Base-by-base conservation (phyloP, 2,329 filamentous ascomycete species). In the Alternaria arborescens region DNA sequence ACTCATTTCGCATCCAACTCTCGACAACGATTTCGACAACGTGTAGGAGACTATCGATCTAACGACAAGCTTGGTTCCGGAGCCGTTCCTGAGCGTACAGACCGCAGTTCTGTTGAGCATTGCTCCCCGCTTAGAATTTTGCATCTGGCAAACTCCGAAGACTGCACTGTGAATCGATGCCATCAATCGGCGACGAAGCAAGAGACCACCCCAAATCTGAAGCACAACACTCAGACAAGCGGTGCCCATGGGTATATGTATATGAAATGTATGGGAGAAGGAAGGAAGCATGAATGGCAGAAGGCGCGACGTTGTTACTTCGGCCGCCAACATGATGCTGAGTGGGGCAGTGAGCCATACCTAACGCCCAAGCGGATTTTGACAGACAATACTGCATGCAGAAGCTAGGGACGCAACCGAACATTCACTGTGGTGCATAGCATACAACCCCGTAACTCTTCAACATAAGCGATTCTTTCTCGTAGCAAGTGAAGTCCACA, bases 221-320 rank as follows among this genome's bases (percentile, higher is more conserved):
- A 20, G 1, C 0, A 22, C 3, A 1, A 2, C 1, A 34, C 22
- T n/a, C 1, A 3, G 32, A 36, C 22, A 1, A 0, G 2, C 14
- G 1, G 14, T 18, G 20, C 4, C 3, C 5, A 12, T 11, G 5
- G 0, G 20, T 38, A 8, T 18, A 24, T 34, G 26, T 12, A 34
- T 11, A 0, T 24, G 46, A 14, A 8, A 36, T 24, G 18, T 24
- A 10, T 8, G 20, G 22, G 2, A 2, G 32, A 5, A 18, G 32
- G 46, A 16, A 50, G 46, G 30, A 50, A 36, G 20, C 12, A 36
- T 24, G 46, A 16, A 14, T 32, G 46, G 22, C n/a, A 20, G 3
- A 24, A 38, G 46, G 14, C 32, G 32, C 20, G 46, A 24, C 46
- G 46, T 50, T 36, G 16, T 8, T 36, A 50, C 14, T 26, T 8